Conservation (phyloP, 139 green algal genomes). For the Tetradesmus obliquus region DNA sequence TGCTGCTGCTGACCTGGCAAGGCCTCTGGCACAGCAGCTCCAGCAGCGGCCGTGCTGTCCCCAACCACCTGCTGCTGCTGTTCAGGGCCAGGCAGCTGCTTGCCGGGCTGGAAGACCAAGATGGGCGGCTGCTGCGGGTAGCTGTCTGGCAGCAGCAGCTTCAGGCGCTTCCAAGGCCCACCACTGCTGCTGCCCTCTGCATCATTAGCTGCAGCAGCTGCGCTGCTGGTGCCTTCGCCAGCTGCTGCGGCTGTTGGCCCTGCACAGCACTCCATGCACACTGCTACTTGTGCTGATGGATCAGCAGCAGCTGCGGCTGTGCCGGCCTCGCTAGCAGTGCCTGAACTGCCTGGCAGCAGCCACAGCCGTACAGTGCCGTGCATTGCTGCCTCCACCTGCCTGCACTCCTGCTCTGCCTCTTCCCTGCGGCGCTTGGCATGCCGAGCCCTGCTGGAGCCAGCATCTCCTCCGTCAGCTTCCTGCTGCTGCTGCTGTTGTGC, state of each 20-base stretch:
- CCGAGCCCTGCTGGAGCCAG: neutral
- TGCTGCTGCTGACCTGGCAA: neutral
- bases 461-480: neutral
- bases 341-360: neutral
- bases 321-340: too few species aligned
- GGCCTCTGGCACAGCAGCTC: neutral
- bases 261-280: neutral
- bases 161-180: constrained; percentile 36
- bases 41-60: neutral
- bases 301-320: neutral
- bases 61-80: neutral
- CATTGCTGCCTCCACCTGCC: neutral
- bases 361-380: neutral
- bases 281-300: neutral
- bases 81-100: neutral
- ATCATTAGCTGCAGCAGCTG: neutral
- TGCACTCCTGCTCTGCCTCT: neutral
- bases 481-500: neutral
- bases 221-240: neutral
- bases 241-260: neutral
- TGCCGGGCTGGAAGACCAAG: neutral
- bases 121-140: constrained; percentile 20
- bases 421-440: neutral
- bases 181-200: neutral
- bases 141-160: constrained; percentile 18